Percentiles rank a stretch among this genome's conserved stretches.
phyloP scores from a whole-genome alignment of 805 yeast species.

The Lachancea sp. region DNA sequence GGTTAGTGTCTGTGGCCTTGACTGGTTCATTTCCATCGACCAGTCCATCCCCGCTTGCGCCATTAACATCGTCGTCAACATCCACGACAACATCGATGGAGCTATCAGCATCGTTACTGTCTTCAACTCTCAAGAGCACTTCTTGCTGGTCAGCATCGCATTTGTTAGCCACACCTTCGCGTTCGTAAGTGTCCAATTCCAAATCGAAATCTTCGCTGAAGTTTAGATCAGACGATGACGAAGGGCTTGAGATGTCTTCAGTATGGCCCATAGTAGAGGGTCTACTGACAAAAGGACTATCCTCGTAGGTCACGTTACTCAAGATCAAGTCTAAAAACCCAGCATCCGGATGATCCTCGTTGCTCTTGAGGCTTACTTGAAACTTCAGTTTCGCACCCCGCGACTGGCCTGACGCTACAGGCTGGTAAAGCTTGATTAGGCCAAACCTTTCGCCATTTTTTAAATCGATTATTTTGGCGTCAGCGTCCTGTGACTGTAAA shows the following conservation, averaged over 20 bases:
- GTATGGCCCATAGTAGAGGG: constrained; percentile 8
- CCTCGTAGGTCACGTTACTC: constrained; percentile 16
- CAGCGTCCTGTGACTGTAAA: constrained; percentile 16
- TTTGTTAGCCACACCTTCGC: background rate
- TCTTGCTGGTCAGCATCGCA: background rate
- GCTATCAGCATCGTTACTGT: background rate
- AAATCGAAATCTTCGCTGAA: constrained; percentile 13
- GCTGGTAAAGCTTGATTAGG: constrained; percentile 13
- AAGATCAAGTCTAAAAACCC: constrained; percentile 14
- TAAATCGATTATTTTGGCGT: constrained; percentile 20
- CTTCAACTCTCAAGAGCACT: background rate
- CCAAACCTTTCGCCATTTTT: constrained; percentile 27
- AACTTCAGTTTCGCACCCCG: constrained; percentile 24
- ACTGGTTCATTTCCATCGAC: background rate
- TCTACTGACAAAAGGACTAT: constrained; percentile 16
- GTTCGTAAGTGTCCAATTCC: constrained; percentile 3
- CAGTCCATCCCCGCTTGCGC: background rate
- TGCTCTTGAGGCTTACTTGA: constrained; percentile 12
- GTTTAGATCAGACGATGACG: constrained; percentile 14
- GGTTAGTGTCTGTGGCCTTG: background rate
- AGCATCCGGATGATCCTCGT: constrained; percentile 6
- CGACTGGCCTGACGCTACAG: constrained; percentile 14
- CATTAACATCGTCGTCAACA: constrained; percentile 2
- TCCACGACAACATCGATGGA: background rate
- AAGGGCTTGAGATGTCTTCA: constrained; percentile 9